Conservation (phyloP, 2,329 filamentous ascomycete genomes). For the Xylariaceae sp. region DNA sequence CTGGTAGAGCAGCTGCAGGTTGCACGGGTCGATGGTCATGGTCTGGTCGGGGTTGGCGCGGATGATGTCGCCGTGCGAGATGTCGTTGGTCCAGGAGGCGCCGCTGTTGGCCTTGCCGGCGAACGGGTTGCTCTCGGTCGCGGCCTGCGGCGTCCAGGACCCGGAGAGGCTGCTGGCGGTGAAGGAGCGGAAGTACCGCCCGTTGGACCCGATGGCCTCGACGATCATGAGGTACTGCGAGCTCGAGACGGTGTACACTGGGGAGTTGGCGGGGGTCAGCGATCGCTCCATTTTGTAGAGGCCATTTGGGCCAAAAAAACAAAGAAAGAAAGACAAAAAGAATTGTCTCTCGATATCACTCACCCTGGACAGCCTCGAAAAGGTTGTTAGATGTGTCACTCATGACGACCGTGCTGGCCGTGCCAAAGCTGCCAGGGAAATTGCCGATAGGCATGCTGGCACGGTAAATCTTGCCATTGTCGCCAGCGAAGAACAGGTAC, state of each 20-base stretch:
- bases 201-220: constrained; percentile 52
- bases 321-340: too few relatives aligned
- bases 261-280: too few relatives aligned
- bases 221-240: constrained; percentile 64
- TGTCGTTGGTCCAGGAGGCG: constrained; percentile 62
- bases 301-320: too few relatives aligned
- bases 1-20: constrained; percentile 62
- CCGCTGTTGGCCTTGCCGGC: constrained; percentile 64
- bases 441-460: constrained; percentile 57
- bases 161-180: constrained; percentile 54
- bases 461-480: constrained; percentile 64
- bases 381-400: constrained; percentile 52
- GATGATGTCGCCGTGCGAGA: constrained; percentile 61
- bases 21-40: constrained; percentile 59
- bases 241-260: constrained; percentile 58
- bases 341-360: too few relatives aligned
- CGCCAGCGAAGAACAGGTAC: constrained; percentile 65
- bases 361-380: constrained; percentile 63
- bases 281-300: too few relatives aligned
- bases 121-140: constrained; percentile 54
- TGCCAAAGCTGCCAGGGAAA: constrained; percentile 59
- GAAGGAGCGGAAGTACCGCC: constrained; percentile 64
- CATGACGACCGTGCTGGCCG: constrained; percentile 43
- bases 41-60: constrained; percentile 56
- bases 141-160: constrained; percentile 54